Percentiles rank a stretch among this genome's conserved stretches.
Evolutionary conservation across 768 basidiomycete genomes (phyloP).

Genomic region (Pleurotus tuber-regium): DNA sequence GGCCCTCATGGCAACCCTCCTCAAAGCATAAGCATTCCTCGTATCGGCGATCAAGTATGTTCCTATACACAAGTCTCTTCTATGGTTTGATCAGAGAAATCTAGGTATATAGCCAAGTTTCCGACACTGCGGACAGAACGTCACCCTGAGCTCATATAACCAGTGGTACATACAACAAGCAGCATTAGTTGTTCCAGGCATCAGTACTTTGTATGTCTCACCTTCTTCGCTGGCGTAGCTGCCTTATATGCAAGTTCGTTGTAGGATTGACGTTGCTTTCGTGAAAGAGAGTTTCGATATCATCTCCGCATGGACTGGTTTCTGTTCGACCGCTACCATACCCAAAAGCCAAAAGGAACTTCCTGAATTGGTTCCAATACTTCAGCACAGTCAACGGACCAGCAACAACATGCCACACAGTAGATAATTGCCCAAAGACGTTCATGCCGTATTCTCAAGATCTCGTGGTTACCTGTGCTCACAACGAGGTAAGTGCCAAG

Average conservation of each 20-base stretch:
- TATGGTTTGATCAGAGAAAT: too few relatives aligned
- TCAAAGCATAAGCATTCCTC: constrained; percentile 9
- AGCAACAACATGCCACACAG: constrained; percentile 7
- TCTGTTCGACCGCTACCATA: constrained; percentile 12
- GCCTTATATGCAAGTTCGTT: not conserved
- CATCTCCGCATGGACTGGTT: constrained; percentile 15
- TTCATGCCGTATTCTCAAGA: constrained; percentile 12
- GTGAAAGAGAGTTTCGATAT: constrained; percentile 13
- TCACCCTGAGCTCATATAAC: constrained; percentile 4
- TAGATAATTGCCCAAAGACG: constrained; percentile 10
- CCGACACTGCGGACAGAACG: not conserved
- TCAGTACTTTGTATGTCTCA: constrained; percentile 6
- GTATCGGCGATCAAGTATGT: constrained; percentile 9
- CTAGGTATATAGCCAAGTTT: constrained; percentile 9
- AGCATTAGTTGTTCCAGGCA: constrained; percentile 5
- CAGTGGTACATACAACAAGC: constrained; percentile 10
- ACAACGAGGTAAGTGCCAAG: constrained; percentile 4
- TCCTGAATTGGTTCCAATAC: constrained; percentile 16
- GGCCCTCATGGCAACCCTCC: constrained; percentile 6
- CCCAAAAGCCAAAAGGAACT: constrained; percentile 11
- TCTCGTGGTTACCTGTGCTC: constrained; percentile 11
- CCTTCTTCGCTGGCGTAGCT: not conserved
- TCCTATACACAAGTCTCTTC: not conserved
- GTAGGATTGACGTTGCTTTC: constrained; percentile 13
- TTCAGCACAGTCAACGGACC: constrained; percentile 13